These are phyloP conservation scores for Aphelidium insulamus DNA, from an alignment of 371 early-diverging fungal genomes.

Conservation along the genomic window DNA sequence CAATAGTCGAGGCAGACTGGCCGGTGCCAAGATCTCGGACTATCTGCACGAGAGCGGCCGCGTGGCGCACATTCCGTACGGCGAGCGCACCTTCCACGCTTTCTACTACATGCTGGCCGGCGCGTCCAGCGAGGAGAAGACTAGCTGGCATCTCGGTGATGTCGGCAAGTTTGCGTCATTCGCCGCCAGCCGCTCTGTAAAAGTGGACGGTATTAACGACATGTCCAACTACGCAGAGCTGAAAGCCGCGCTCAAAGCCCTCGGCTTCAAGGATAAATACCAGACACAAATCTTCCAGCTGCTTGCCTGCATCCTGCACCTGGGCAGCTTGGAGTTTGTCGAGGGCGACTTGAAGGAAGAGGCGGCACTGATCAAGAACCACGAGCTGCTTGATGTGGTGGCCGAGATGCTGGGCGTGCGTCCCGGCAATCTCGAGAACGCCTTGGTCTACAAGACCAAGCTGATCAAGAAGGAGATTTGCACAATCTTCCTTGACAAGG, in stretches of 20 bases:
- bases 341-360: conserved; percentile 32
- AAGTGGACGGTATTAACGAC: conserved; percentile 17
- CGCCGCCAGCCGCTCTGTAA: conserved; percentile 6
- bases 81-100: conserved; percentile 71
- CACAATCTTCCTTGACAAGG: conserved; percentile 57
- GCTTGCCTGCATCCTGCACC: conserved; percentile 64
- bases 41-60: conserved; percentile 76
- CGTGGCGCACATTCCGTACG: conserved; percentile 24
- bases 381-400: conserved; percentile 48
- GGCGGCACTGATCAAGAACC: conserved; percentile 45
- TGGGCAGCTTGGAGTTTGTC: conserved; percentile 71
- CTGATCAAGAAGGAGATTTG: conserved; percentile 59
- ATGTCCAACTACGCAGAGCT: conserved; percentile 32
- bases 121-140: conserved; percentile 27
- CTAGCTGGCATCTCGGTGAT: conserved; percentile 21
- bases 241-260: conserved; percentile 42
- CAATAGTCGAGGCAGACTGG: conserved; percentile 57
- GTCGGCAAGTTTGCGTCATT: conserved; percentile 8
- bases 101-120: conserved; percentile 59
- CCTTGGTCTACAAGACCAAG: conserved; percentile 64
- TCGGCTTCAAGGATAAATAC: conserved; percentile 58
- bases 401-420: conserved; percentile 70
- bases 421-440: conserved; percentile 48
- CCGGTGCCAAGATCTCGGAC: conserved; percentile 70
- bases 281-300: conserved; percentile 61